phyloP scores from a whole-genome alignment of 1,284 basidiomycete species.

The Ganoderma leucocontextum region DNA sequence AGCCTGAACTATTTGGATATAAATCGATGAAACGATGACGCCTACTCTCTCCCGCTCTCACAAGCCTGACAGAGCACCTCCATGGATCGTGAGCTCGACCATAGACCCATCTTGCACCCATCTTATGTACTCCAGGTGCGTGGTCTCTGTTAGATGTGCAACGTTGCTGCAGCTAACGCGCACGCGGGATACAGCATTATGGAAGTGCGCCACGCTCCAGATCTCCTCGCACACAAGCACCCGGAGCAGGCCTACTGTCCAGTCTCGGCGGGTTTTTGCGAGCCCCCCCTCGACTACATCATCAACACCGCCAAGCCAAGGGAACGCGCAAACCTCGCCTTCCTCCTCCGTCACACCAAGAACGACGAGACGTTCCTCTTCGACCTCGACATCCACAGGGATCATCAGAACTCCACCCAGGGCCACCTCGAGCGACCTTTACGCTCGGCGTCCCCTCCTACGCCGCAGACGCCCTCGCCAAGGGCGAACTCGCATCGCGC shows the following conservation, averaged over 20 bases:
- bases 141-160: not conserved
- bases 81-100: not conserved
- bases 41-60: not conserved
- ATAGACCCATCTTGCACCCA: too few relatives aligned
- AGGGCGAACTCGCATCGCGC: conserved; percentile 53
- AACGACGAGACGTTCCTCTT: conserved; percentile 52
- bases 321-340: conserved; percentile 45
- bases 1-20: too few relatives aligned
- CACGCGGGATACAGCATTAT: not conserved
- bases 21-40: not conserved
- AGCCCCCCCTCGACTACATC: conserved; percentile 47
- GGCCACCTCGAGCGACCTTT: conserved; percentile 16
- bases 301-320: conserved; percentile 45
- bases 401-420: conserved; percentile 52
- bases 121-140: not conserved
- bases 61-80: not conserved
- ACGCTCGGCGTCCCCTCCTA: conserved; percentile 48
- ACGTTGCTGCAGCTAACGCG: not conserved
- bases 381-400: conserved; percentile 60
- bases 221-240: conserved; percentile 7
- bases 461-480: conserved; percentile 55
- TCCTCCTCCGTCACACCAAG: conserved; percentile 53
- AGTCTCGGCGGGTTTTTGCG: conserved; percentile 56
- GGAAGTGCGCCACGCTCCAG: not conserved
- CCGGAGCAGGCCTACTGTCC: conserved; percentile 28